A percentile compares a stretch with the other conserved stretches of the same genome.
Evolutionary conservation across 345 rosid species (phyloP).

Genomic region (Rhodamnia argentea): DNA sequence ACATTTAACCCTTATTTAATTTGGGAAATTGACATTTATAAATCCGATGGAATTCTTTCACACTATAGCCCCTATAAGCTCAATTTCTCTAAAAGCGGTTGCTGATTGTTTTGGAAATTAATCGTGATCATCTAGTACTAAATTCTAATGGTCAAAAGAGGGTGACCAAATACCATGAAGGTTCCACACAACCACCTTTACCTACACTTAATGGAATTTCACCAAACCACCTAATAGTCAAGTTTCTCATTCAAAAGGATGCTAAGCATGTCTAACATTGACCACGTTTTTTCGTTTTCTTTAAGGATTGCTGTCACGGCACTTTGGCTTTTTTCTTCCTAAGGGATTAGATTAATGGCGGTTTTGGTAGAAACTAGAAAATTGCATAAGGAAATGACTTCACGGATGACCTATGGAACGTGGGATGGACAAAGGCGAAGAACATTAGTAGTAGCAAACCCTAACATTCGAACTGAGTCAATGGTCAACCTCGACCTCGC

Average conservation of each 20-base stretch:
- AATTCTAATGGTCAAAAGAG: neutral
- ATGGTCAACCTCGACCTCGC: neutral
- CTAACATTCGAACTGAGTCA: neutral
- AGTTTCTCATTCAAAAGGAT: neutral
- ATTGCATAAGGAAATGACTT: neutral
- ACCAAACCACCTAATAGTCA: neutral
- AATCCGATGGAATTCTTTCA: neutral
- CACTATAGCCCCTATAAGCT: too few species aligned
- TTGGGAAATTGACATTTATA: too few species aligned
- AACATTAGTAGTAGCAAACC: neutral
- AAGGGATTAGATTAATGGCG: neutral
- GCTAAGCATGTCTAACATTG: neutral
- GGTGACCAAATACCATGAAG: neutral
- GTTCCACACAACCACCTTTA: neutral
- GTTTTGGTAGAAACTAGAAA: neutral
- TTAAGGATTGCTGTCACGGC: neutral
- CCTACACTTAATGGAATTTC: neutral
- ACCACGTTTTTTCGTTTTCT: neutral
- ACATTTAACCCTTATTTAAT: too few species aligned
- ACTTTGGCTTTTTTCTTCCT: neutral
- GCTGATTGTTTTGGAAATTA: neutral
- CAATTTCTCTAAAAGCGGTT: neutral
- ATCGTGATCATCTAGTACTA: neutral
- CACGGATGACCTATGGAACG: neutral
- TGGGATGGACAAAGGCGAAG: neutral